Base-by-base conservation (phyloP, 805 yeast genomes). In the Candida orba region DNA sequence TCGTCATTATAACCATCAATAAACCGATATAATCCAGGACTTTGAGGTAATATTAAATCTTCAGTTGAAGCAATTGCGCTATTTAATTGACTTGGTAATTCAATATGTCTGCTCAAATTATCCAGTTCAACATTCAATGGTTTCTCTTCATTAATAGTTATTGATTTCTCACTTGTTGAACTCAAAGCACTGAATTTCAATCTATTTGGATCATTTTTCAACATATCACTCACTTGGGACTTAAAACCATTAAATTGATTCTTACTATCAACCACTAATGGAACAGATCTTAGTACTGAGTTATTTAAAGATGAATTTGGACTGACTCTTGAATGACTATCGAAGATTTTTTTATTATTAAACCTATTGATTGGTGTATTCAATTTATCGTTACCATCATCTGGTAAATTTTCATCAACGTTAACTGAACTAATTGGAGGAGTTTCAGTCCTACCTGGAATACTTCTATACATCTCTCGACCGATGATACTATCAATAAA, bases 131-230 rank as follows among this genome's bases (percentile, higher is more conserved):
- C n/a, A 17, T n/a, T 36, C 17, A 10, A 36, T 15, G 17, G 23
- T 29, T 36, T 41, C 32, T 20, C 15, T 8, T 30, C 32, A 30
- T 30, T 30, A n/a, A 30, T 14, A 10, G 29, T 32, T 17, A 43
- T 36, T 10, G 20, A 24, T 2, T n/a, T 10, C 10, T 32, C 31
- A 24, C 23, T 36, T 25, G 34, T 33, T n/a, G 34, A 35, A 34
- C 33, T 43, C 2, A 40, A 15, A 17, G 36, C 40, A 25, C 29
- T 37, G 13, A 27, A 37, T 29, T 34, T 36, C 8, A 40, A 14
- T 27, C 43, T 43, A 36, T 39, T 25, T 4, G 20, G 6, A 27
- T 40, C 46, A 27, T 30, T 39, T 34, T 18, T 43, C 20, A 44
- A 44, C 37, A 41, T 30, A 13, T 35, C 37, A 6, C 37, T 15